Evolutionary conservation across 495 filamentous ascomycete genomes (phyloP).

Genomic region (Lophium mytilinum): DNA sequence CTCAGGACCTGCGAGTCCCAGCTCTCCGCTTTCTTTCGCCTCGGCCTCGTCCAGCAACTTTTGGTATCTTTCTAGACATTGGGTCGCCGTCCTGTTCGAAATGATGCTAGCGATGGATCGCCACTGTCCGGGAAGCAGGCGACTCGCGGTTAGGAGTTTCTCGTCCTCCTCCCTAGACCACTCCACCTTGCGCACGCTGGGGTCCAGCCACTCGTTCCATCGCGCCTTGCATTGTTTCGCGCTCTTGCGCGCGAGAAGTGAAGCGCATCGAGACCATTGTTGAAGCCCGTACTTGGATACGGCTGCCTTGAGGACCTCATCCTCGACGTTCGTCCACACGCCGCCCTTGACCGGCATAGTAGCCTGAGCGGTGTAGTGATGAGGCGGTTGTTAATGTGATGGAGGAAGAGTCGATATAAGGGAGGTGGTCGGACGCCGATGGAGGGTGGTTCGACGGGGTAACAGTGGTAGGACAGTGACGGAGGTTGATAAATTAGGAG

Average conservation of each 20-base stretch:
- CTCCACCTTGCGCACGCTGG: constrained; percentile 93
- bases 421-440: too few species aligned
- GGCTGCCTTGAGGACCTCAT: constrained; percentile 94
- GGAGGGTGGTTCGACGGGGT: too few species aligned
- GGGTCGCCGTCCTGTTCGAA: constrained; percentile 66
- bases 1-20: constrained; percentile 80
- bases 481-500: too few species aligned
- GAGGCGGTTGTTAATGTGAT: background rate
- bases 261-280: constrained; percentile 98
- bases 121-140: constrained; percentile 99
- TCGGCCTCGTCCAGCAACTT: constrained; percentile 95
- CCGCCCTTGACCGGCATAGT: constrained; percentile 99
- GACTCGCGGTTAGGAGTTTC: constrained; percentile 89
- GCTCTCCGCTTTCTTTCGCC: constrained; percentile 70
- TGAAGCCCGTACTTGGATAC: constrained; percentile 50
- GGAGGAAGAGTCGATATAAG: too few species aligned
- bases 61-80: constrained; percentile 94
- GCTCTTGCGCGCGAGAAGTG: constrained; percentile 92
- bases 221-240: constrained; percentile 98
- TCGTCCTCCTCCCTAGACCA: constrained; percentile 99
- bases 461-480: too few species aligned
- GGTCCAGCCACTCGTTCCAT: constrained; percentile 98
- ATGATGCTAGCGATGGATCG: constrained; percentile 58
- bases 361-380: constrained; percentile 22
- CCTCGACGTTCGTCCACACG: constrained; percentile 82